Percentiles rank a stretch among this genome's conserved stretches.
phyloP scores from a whole-genome alignment of 2,329 filamentous ascomycete genomes.

The Davidsoniella australis region DNA sequence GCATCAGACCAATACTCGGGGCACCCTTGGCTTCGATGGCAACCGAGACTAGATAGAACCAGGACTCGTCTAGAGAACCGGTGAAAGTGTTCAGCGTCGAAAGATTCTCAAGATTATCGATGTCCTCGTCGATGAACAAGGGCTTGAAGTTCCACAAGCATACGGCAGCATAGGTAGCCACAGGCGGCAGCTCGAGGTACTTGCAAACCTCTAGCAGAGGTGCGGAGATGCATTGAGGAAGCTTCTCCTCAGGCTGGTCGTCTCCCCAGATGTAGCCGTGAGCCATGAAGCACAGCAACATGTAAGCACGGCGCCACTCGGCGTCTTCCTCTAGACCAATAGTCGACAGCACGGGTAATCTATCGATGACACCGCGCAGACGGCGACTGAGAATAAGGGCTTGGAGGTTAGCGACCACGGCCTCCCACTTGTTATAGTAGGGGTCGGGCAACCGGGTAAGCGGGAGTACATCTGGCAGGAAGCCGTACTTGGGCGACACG shows the following conservation, averaged over 20 bases:
- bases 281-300: conserved; percentile 74
- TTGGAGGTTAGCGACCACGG: conserved; percentile 70
- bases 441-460: conserved; percentile 66
- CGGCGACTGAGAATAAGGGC: conserved; percentile 71
- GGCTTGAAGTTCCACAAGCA: conserved; percentile 97
- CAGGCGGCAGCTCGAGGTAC: conserved; percentile 70
- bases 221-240: conserved; percentile 69
- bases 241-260: conserved; percentile 57
- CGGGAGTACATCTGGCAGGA: conserved; percentile 68
- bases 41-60: conserved; percentile 93
- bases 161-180: conserved; percentile 83
- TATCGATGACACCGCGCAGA: conserved; percentile 61
- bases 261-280: conserved; percentile 96
- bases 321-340: conserved; percentile 63
- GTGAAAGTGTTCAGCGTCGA: conserved; percentile 82
- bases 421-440: conserved; percentile 94
- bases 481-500: conserved; percentile 63
- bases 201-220: conserved; percentile 64
- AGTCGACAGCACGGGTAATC: conserved; percentile 69
- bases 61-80: conserved; percentile 87
- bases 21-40: conserved; percentile 88
- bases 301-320: conserved; percentile 90
- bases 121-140: conserved; percentile 64
- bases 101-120: conserved; percentile 75
- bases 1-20: conserved; percentile 74